phyloP scores from a whole-genome alignment of 495 filamentous ascomycete genomes.

The Hypoxylon fuscum region DNA sequence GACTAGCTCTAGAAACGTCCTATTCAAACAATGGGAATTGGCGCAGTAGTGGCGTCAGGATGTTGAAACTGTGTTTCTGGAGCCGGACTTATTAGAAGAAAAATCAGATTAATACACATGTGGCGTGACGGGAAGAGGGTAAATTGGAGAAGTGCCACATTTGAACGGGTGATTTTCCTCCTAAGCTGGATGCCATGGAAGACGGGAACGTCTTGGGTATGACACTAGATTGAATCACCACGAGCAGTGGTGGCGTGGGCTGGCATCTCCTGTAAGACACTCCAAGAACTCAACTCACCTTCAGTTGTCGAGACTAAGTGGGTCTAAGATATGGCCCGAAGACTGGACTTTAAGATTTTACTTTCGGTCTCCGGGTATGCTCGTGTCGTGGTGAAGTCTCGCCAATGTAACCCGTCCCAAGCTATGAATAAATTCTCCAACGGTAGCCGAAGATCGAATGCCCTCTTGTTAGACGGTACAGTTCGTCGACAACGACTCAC shows the following conservation, averaged over 20 bases:
- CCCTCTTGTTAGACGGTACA: background rate
- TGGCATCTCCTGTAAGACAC: constrained; percentile 27
- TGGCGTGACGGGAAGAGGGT: constrained; percentile 15
- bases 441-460: background rate
- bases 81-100: constrained; percentile 41
- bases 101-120: constrained; percentile 11
- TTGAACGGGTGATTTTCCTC: constrained; percentile 5
- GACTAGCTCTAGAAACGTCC: constrained; percentile 4
- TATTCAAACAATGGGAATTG: constrained; percentile 14
- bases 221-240: constrained; percentile 24
- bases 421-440: background rate
- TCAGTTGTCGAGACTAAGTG: constrained; percentile 26
- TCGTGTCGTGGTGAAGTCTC: constrained; percentile 20
- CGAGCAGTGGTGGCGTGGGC: constrained; percentile 20
- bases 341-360: constrained; percentile 9
- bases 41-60: constrained; percentile 38
- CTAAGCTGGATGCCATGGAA: background rate
- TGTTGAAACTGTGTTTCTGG: constrained; percentile 35
- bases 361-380: constrained; percentile 13
- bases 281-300: constrained; percentile 23
- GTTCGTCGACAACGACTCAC: background rate
- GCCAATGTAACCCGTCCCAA: constrained; percentile 19
- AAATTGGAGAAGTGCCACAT: constrained; percentile 11
- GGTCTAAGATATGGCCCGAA: constrained; percentile 28
- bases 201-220: constrained; percentile 12